These are phyloP conservation scores for Gracilariopsis chorda DNA, from an alignment of 23 red algal species.

Conservation along the genomic window DNA sequence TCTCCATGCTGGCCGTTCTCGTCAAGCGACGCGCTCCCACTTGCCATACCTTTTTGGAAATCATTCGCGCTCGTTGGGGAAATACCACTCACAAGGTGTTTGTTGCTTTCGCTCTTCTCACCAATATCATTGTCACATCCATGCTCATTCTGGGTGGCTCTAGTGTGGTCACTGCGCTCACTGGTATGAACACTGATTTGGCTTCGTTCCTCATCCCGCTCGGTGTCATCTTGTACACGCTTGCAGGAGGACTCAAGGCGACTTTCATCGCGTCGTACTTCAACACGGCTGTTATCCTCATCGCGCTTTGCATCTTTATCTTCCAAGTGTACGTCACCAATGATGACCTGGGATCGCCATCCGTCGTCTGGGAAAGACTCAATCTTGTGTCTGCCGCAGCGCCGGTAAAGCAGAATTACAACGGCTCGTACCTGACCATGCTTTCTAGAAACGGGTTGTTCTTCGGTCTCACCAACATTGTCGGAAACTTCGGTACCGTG, in stretches of 20 bases:
- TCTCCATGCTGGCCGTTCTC: constrained; percentile 67
- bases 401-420: constrained; percentile 40
- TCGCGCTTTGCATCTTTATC: constrained; percentile 72
- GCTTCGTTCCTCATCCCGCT: constrained; percentile 83
- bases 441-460: constrained; percentile 65
- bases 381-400: not conserved
- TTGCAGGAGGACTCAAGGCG: constrained; percentile 88
- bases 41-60: constrained; percentile 80
- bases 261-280: constrained; percentile 86
- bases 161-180: constrained; percentile 59
- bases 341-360: constrained; percentile 29
- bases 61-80: constrained; percentile 75
- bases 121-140: constrained; percentile 82
- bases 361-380: constrained; percentile 44
- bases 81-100: constrained; percentile 55
- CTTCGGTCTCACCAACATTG: constrained; percentile 83
- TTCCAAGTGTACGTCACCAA: constrained; percentile 74
- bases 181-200: constrained; percentile 61
- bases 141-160: constrained; percentile 81
- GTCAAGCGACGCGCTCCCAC: constrained; percentile 75
- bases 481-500: constrained; percentile 59
- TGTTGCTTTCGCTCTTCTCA: constrained; percentile 58
- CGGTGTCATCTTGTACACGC: constrained; percentile 81
- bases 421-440: constrained; percentile 78
- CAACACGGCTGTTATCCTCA: constrained; percentile 80